A percentile compares a stretch with the other conserved stretches of the same genome.
These are phyloP conservation scores for Diaporthe batatas DNA, from an alignment of 2,329 filamentous ascomycete species.

Conservation along the genomic window DNA sequence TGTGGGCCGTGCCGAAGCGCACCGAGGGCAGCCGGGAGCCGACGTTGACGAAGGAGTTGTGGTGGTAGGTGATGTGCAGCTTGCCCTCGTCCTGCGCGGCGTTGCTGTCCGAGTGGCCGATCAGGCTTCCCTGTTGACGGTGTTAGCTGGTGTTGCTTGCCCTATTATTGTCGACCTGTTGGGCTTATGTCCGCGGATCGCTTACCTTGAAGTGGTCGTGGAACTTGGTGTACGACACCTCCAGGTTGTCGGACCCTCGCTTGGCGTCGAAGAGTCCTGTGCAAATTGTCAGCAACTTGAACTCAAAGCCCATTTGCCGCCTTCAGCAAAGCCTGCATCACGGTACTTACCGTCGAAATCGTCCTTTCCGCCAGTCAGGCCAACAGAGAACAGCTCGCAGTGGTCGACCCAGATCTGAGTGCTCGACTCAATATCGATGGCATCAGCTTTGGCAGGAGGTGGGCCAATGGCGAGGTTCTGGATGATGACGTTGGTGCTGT, in stretches of 20 bases:
- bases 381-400: constrained; percentile 62
- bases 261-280: constrained; percentile 65
- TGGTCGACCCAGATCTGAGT: constrained; percentile 67
- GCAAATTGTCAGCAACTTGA: background rate
- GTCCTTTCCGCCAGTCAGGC: constrained; percentile 65
- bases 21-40: constrained; percentile 62
- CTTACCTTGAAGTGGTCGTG: constrained; percentile 68
- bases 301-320: fast-evolving
- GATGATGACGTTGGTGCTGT: constrained; percentile 59
- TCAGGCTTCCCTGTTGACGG: constrained; percentile 55
- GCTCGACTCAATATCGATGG: constrained; percentile 52
- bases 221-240: constrained; percentile 48
- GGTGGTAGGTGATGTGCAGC: constrained; percentile 63
- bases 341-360: constrained; percentile 59
- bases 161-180: too few species aligned
- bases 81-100: constrained; percentile 54
- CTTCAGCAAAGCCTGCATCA: background rate
- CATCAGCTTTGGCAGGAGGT: constrained; percentile 55
- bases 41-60: constrained; percentile 61
- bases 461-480: constrained; percentile 58
- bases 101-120: constrained; percentile 74
- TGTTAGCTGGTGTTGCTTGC: background rate
- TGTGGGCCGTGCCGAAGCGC: constrained; percentile 62
- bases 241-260: constrained; percentile 65
- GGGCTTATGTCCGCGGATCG: too few species aligned